These are phyloP conservation scores for Solanum gandarillasii DNA, from an alignment of 257 asterid genomes.

Conservation along the genomic window DNA sequence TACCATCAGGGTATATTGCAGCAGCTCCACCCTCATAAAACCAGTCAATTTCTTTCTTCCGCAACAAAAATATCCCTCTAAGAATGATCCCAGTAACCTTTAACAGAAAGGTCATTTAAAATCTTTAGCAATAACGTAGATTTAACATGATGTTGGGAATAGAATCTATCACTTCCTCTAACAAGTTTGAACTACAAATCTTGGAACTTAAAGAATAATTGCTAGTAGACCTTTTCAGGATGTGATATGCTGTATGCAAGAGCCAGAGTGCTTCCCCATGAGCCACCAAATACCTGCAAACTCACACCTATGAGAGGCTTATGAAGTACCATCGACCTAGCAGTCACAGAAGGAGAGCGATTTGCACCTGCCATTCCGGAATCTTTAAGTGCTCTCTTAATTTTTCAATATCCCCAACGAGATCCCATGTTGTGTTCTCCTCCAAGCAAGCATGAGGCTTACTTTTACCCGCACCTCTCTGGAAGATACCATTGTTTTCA, in stretches of 20 bases:
- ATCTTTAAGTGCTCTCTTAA: conserved; percentile 66
- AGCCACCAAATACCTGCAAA: conserved; percentile 93
- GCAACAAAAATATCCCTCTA: conserved; percentile 85
- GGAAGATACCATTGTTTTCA: conserved; percentile 10
- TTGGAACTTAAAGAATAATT: conserved; percentile 4
- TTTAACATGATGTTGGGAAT: neutral
- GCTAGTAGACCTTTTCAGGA: conserved; percentile 63
- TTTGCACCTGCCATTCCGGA: conserved; percentile 86
- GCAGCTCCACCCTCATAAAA: conserved; percentile 99
- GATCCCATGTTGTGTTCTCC: conserved; percentile 92
- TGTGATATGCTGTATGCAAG: conserved; percentile 82
- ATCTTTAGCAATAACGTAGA: neutral
- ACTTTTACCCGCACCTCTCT: conserved; percentile 95
- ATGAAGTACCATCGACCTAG: conserved; percentile 2
- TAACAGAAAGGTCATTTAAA: neutral
- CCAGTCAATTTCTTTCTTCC: conserved; percentile 96
- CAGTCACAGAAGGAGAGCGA: neutral
- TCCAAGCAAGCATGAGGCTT: conserved; percentile 89
- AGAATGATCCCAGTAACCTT: conserved; percentile 89
- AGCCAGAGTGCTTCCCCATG: conserved; percentile 99
- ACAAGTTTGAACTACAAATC: neutral
- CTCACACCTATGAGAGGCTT: conserved; percentile 11
- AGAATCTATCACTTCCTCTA: neutral
- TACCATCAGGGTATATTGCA: conserved; percentile 95
- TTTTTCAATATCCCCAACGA: conserved; percentile 78